Conservation (phyloP, 2,329 filamentous ascomycete species). For the Penicillium aurantiogriseum region DNA sequence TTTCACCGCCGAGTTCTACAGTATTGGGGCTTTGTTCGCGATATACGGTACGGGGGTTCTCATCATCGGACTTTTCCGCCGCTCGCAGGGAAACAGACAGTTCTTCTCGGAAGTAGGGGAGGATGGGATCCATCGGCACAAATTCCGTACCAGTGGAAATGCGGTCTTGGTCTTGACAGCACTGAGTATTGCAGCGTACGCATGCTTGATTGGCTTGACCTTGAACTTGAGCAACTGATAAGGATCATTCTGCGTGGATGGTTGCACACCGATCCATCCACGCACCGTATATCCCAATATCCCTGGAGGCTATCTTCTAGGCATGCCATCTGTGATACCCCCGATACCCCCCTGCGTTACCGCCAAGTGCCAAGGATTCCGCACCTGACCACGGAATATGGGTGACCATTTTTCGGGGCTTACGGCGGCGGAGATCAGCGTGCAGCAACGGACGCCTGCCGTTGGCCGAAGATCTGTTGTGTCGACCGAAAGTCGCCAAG, state of each 20-base stretch:
- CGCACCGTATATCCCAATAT: slow-evolving; percentile 1
- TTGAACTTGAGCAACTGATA: slow-evolving; percentile 45
- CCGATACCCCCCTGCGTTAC: slow-evolving; percentile 27
- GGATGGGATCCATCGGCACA: slow-evolving; percentile 60
- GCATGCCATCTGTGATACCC: slow-evolving; percentile 16
- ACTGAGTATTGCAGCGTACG: slow-evolving; percentile 62
- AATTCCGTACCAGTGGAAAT: slow-evolving; percentile 65
- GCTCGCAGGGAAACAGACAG: slow-evolving; percentile 88
- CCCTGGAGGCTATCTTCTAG: slow-evolving; percentile 9
- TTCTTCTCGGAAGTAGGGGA: slow-evolving; percentile 68
- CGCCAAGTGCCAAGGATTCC: slow-evolving; percentile 35
- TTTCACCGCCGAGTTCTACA: slow-evolving; percentile 94
- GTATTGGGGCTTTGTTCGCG: slow-evolving; percentile 92
- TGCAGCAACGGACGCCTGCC: slow-evolving; percentile 14
- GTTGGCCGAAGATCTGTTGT: slow-evolving; percentile 18
- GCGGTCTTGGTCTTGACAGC: slow-evolving; percentile 63
- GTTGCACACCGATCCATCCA: neutral
- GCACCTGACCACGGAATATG: slow-evolving; percentile 18
- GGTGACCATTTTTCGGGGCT: slow-evolving; percentile 4
- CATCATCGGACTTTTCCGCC: slow-evolving; percentile 76
- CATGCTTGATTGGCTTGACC: slow-evolving; percentile 59
- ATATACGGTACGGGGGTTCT: slow-evolving; percentile 85
- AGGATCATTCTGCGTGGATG: neutral
- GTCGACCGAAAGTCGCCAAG: slow-evolving; percentile 18
- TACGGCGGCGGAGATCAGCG: slow-evolving; percentile 18